phyloP scores from a whole-genome alignment of 2,329 filamentous ascomycete genomes.

The Pyricularia pennisetigena region DNA sequence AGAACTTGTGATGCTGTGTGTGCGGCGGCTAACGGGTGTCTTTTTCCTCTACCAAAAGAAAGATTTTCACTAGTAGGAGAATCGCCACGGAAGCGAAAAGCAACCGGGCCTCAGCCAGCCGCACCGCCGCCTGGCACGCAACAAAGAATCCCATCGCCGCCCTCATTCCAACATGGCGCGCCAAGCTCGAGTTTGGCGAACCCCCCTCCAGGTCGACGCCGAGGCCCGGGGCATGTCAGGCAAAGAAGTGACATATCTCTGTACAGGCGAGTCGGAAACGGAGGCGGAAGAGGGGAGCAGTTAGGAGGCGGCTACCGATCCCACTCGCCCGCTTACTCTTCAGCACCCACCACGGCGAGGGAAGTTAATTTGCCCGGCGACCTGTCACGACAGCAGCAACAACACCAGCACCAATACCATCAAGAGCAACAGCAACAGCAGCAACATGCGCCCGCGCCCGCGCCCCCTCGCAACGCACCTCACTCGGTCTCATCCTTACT shows the following conservation, averaged over 20 bases:
- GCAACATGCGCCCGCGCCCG: slow-evolving; percentile 9
- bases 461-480: slow-evolving; percentile 19
- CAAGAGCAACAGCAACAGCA: slow-evolving; percentile 9
- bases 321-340: slow-evolving; percentile 24
- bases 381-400: slow-evolving; percentile 10
- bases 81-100: slow-evolving; percentile 80
- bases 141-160: slow-evolving; percentile 39
- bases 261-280: slow-evolving; percentile 24
- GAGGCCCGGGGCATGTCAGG: slow-evolving; percentile 51
- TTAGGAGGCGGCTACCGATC: slow-evolving; percentile 16
- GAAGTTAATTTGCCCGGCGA: slow-evolving; percentile 22
- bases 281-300: slow-evolving; percentile 1
- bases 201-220: slow-evolving; percentile 33
- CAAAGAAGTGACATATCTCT: slow-evolving; percentile 55
- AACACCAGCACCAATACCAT: slow-evolving; percentile 15
- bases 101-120: slow-evolving; percentile 42
- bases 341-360: slow-evolving; percentile 20
- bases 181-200: slow-evolving; percentile 38
- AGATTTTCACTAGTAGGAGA: slow-evolving; percentile 43
- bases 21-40: slow-evolving; percentile 22
- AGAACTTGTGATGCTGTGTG: slow-evolving; percentile 19
- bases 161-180: slow-evolving; percentile 32
- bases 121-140: slow-evolving; percentile 35
- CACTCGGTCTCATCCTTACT: slow-evolving; percentile 35
- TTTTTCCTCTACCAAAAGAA: slow-evolving; percentile 32